These are phyloP conservation scores for Conticribra weissflogii DNA, from an alignment of 108 stramenopile genomes.

Conservation along the genomic window DNA sequence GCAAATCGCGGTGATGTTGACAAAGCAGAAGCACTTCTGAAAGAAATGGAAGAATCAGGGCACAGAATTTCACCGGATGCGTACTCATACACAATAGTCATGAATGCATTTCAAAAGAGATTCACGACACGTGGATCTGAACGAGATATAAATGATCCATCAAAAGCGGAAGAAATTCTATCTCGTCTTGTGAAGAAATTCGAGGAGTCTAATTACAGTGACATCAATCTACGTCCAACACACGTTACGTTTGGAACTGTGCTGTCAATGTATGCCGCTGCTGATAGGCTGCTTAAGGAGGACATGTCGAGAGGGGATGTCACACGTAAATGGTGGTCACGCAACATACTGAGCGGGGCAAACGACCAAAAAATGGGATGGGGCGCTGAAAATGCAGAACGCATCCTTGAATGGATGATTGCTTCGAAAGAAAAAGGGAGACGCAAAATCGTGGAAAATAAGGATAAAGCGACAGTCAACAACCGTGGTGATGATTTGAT, in stretches of 20 bases:
- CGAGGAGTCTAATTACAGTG: slow-evolving; percentile 22
- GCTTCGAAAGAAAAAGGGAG: slow-evolving; percentile 33
- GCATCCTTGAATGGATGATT: slow-evolving; percentile 50
- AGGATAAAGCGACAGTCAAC: too few relatives aligned
- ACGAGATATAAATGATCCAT: slow-evolving; percentile 33
- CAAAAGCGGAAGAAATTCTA: slow-evolving; percentile 38
- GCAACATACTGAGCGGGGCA: not conserved
- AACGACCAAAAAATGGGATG: slow-evolving; percentile 28
- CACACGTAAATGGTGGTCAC: slow-evolving; percentile 31
- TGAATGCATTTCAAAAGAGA: slow-evolving; percentile 45
- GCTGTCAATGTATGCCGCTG: slow-evolving; percentile 41
- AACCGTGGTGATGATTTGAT: too few relatives aligned
- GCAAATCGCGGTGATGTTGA: slow-evolving; percentile 47
- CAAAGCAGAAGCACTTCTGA: slow-evolving; percentile 37
- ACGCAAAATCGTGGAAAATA: not conserved
- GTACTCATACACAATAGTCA: slow-evolving; percentile 43
- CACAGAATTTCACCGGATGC: slow-evolving; percentile 20
- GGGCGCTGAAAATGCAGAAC: slow-evolving; percentile 49
- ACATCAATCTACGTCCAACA: slow-evolving; percentile 26
- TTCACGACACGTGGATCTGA: slow-evolving; percentile 23
- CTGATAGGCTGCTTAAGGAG: slow-evolving; percentile 20
- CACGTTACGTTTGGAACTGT: slow-evolving; percentile 40
- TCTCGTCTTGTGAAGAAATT: slow-evolving; percentile 21
- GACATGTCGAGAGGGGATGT: too few relatives aligned
- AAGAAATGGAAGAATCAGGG: slow-evolving; percentile 22